Base-by-base conservation (phyloP, 1,139 yeast species). In the Geotrichum citri-aurantii region DNA sequence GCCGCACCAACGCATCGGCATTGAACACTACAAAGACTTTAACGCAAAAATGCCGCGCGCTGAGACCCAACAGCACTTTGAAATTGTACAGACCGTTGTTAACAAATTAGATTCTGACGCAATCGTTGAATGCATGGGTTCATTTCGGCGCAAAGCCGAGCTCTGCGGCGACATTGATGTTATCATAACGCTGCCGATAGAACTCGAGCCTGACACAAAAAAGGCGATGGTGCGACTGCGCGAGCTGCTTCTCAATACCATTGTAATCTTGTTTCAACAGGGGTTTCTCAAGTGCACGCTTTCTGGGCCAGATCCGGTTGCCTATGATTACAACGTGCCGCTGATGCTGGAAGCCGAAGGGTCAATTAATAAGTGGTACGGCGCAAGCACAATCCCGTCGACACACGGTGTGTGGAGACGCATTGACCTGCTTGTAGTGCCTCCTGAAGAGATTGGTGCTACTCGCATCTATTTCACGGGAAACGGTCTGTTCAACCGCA, bases 141-240 rank as follows among this genome's bases (percentile, higher is more conserved):
- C 86, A 29, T 84, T 79, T 65, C 71, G 81, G 42, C 75, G 88
- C 26, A 86, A 84, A 1, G 68, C 73, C 11, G 60, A 65, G 1
- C 68, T 65, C 3, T 80, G 83, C 63, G 87, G 87, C 5, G 89
- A 84, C 66, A 76, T 84, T 54, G 89, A 84, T 68, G 73, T 83
- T 50, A 69, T 84, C 29, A 63, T 84, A n/a, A 80, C 81, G 47
- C 77, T 77, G 50, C 57, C 29, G 24, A n/a, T 21, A 52, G 44
- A 62, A 52, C 11, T 63, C 50, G 7, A 55, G 54, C 49, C 44
- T 48, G 65, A 70, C 31, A 69, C 65, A n/a, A 69, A 74, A 26
- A 71, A 74, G 50, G 70, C 70, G 24, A 60, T 59, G n/a, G 44
- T 59, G 1, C 71, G 70, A 40, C 63, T 81, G 42, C 64, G 69